phyloP scores from a whole-genome alignment of 768 basidiomycete genomes.

The Boletus vinaceobasis region DNA sequence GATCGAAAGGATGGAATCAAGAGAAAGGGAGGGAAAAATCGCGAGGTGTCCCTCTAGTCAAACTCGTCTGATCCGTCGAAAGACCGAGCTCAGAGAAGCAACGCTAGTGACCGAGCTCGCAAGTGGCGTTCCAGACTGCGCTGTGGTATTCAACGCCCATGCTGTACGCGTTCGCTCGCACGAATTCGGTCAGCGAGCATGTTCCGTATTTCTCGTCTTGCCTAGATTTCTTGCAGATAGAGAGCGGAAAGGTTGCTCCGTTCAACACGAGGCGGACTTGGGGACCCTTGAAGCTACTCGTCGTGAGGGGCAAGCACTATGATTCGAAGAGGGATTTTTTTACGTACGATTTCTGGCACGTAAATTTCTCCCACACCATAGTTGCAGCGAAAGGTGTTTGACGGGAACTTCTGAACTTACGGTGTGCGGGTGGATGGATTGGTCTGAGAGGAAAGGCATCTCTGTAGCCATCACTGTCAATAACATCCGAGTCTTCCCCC shows the following conservation, averaged over 20 bases:
- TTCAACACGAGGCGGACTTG: slow-evolving; percentile 43
- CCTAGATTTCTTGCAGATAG: slow-evolving; percentile 27
- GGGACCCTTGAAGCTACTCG: slow-evolving; percentile 30
- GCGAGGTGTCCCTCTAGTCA: not conserved
- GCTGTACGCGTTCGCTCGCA: slow-evolving; percentile 26
- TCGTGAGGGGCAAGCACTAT: not conserved
- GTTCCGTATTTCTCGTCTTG: slow-evolving; percentile 34
- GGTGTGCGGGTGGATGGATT: slow-evolving; percentile 19
- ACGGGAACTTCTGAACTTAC: slow-evolving; percentile 36
- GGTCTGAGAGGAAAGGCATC: slow-evolving; percentile 32
- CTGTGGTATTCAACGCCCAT: slow-evolving; percentile 28
- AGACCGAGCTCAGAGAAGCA: not conserved
- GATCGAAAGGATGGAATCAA: too few species aligned
- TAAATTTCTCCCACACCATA: slow-evolving; percentile 44
- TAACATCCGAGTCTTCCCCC: too few species aligned
- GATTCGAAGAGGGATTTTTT: not conserved
- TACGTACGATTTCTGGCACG: slow-evolving; percentile 34
- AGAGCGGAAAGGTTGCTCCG: slow-evolving; percentile 36
- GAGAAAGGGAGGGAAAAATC: too few species aligned
- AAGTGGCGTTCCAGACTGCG: slow-evolving; percentile 36
- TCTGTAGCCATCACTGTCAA: slow-evolving; percentile 14
- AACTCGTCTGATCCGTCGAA: too few species aligned
- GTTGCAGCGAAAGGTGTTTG: slow-evolving; percentile 42
- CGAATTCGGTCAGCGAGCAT: slow-evolving; percentile 36
- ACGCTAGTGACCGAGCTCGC: slow-evolving; percentile 15